Evolutionary conservation across 768 basidiomycete genomes (phyloP).

Genomic region (Termitomyces sp.): DNA sequence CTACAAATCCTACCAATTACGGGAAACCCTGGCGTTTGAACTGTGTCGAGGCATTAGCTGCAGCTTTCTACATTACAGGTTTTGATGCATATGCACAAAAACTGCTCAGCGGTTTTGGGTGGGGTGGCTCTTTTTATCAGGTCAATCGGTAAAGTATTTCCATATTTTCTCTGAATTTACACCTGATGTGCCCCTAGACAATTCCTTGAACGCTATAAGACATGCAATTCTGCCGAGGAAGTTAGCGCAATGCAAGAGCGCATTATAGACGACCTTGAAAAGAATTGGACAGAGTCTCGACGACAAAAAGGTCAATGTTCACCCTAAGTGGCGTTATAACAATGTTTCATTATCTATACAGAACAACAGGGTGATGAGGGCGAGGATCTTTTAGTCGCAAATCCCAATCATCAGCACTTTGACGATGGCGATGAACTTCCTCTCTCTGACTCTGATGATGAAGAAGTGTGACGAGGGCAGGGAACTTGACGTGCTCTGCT

Average conservation of each 20-base stretch:
- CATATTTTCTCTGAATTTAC: neutral
- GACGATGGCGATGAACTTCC: slow-evolving; percentile 10
- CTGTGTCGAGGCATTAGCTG: slow-evolving; percentile 92
- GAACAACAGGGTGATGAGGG: slow-evolving; percentile 22
- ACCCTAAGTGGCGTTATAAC: neutral
- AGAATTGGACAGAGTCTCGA: slow-evolving; percentile 52
- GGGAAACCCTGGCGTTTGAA: slow-evolving; percentile 96
- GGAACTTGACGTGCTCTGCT: neutral
- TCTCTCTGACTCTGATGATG: slow-evolving; percentile 12
- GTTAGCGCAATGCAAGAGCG: slow-evolving; percentile 55
- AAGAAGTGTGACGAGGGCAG: too few relatives aligned
- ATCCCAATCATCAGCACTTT: slow-evolving; percentile 52
- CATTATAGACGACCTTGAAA: slow-evolving; percentile 66
- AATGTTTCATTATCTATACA: neutral
- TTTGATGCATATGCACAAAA: slow-evolving; percentile 76
- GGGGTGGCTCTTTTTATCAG: slow-evolving; percentile 84
- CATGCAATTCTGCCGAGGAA: slow-evolving; percentile 58
- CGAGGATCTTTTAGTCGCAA: slow-evolving; percentile 61
- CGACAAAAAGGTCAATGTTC: slow-evolving; percentile 37
- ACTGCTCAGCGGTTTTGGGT: slow-evolving; percentile 78
- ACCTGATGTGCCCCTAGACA: slow-evolving; percentile 26
- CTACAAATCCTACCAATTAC: slow-evolving; percentile 96
- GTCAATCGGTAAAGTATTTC: slow-evolving; percentile 63
- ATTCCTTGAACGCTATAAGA: slow-evolving; percentile 71
- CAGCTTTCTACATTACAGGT: slow-evolving; percentile 91